Evolutionary conservation across 2,329 filamentous ascomycete genomes (phyloP).

Genomic region (Phyllosticta ampelicida): DNA sequence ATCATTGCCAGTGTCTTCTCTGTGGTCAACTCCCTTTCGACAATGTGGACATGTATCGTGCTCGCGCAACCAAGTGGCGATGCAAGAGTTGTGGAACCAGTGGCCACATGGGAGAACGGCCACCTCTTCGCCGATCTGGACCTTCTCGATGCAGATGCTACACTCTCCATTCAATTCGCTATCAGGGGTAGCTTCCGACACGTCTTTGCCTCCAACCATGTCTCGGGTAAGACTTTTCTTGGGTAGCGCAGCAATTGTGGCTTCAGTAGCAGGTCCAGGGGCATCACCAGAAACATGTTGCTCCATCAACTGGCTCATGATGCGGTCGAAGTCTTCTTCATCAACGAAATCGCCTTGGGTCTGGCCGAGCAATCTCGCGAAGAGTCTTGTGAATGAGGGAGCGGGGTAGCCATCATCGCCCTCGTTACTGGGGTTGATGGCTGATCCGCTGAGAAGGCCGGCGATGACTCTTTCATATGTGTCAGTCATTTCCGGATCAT

Average conservation of each 20-base stretch:
- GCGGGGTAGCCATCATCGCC: background rate
- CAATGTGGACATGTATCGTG: conserved; percentile 90
- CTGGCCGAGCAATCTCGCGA: background rate
- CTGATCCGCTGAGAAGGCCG: conserved; percentile 1
- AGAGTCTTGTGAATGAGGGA: background rate
- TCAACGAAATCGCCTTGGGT: conserved; percentile 72
- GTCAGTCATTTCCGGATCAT: background rate
- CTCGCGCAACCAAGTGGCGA: conserved; percentile 72
- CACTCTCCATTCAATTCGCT: conserved; percentile 53
- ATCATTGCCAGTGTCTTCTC: conserved; percentile 15
- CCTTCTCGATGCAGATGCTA: conserved; percentile 87
- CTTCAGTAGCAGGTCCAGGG: conserved; percentile 66
- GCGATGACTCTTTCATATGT: conserved; percentile 4
- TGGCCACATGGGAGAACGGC: conserved; percentile 76
- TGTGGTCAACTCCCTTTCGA: conserved; percentile 40
- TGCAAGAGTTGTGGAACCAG: conserved; percentile 83
- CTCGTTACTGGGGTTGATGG: background rate
- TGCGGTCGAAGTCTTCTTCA: conserved; percentile 80
- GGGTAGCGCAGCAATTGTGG: conserved; percentile 62
- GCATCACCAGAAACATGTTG: conserved; percentile 65
- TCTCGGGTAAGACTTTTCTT: conserved; percentile 58
- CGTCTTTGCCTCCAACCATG: conserved; percentile 57
- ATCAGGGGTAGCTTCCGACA: background rate
- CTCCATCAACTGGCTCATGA: conserved; percentile 83
- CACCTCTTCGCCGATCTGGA: conserved; percentile 62